Percentiles rank a stretch among this genome's conserved stretches.
Evolutionary conservation across 2,329 filamentous ascomycete species (phyloP).

Genomic region (Calonectria montana): DNA sequence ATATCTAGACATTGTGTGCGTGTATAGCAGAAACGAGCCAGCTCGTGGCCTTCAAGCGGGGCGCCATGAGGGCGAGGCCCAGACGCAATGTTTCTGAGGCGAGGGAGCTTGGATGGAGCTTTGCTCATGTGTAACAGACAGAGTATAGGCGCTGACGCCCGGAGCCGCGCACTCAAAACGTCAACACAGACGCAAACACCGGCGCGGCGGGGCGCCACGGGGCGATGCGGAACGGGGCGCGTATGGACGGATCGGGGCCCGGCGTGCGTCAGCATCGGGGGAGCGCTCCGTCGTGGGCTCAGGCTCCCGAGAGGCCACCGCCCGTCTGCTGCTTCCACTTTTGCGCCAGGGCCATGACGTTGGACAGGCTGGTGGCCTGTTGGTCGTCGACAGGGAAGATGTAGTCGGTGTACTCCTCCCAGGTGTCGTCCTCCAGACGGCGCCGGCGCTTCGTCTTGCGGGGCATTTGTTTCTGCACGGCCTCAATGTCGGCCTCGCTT

Average conservation of each 20-base stretch:
- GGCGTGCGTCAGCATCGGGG: background rate
- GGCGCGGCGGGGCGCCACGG: background rate
- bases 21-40: background rate
- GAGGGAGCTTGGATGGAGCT: background rate
- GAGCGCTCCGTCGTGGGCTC: conserved; percentile 3
- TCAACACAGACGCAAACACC: background rate
- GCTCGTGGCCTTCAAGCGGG: background rate
- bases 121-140: background rate
- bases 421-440: conserved; percentile 90
- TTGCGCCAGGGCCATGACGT: conserved; percentile 85
- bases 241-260: background rate
- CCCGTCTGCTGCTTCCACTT: conserved; percentile 83
- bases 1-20: background rate
- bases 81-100: background rate
- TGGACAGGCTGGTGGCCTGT: conserved; percentile 84
- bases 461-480: conserved; percentile 93
- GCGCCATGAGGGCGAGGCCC: background rate
- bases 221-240: background rate
- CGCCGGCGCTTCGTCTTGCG: conserved; percentile 91
- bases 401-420: conserved; percentile 96
- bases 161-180: background rate
- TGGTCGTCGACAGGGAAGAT: conserved; percentile 96
- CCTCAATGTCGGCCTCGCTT: conserved; percentile 77
- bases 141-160: conserved; percentile 1
- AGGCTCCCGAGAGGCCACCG: conserved; percentile 46